Evolutionary conservation across 768 basidiomycete species (phyloP).

Genomic region (Panus rudis): DNA sequence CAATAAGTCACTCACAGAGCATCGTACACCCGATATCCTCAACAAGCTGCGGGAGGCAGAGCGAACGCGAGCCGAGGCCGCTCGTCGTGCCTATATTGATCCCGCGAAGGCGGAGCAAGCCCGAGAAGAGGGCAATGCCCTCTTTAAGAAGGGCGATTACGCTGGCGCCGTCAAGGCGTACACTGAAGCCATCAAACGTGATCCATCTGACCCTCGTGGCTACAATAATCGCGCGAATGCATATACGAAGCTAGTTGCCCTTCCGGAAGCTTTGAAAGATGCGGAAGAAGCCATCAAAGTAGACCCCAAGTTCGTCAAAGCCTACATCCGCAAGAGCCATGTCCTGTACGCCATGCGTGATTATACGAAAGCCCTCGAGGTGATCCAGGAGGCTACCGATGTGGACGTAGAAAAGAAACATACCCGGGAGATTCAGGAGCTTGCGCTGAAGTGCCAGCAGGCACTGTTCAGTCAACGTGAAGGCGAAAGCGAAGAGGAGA

Average conservation of each 20-base stretch:
- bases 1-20: constrained; percentile 91
- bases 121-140: constrained; percentile 86
- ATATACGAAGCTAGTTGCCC: constrained; percentile 88
- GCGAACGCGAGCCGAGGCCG: constrained; percentile 67
- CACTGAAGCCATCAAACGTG: constrained; percentile 94
- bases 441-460: constrained; percentile 74
- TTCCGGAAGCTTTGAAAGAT: constrained; percentile 96
- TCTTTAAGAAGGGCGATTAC: constrained; percentile 92
- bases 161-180: constrained; percentile 88
- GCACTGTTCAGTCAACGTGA: constrained; percentile 74
- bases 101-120: constrained; percentile 75
- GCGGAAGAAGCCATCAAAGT: constrained; percentile 88
- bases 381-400: constrained; percentile 67
- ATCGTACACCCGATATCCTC: constrained; percentile 89
- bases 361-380: constrained; percentile 79
- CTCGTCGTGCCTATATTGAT: constrained; percentile 80
- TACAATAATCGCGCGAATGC: constrained; percentile 99
- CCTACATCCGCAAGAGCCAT: constrained; percentile 87
- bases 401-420: constrained; percentile 81
- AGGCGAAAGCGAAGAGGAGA: constrained; percentile 88
- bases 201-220: constrained; percentile 81
- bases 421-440: constrained; percentile 72
- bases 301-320: constrained; percentile 90
- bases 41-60: constrained; percentile 85
- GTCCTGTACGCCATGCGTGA: constrained; percentile 90